Evolutionary conservation across 1,284 basidiomycete species (phyloP), one percentile per base, ranked within the genome.

Genomic region (Microbotryum scabiosae): DNA sequence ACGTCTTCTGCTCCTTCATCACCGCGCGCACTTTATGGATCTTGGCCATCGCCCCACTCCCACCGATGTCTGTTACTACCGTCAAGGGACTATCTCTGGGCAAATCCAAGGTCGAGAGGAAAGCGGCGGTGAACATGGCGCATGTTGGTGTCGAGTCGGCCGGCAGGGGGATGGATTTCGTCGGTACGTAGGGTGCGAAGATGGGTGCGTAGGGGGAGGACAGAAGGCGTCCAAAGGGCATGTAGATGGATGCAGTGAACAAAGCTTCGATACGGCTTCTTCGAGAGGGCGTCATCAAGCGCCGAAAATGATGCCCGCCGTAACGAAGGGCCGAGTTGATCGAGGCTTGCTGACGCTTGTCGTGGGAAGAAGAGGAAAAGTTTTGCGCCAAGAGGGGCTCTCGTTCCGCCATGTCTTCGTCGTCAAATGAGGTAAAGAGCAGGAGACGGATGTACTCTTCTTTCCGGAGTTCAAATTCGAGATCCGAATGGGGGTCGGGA

Each of bases 161-260:
- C 16, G 16, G 16, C 36, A 18, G 16, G 2, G 16, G 16, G 36
- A 12, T 41, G 16, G 36, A 41, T 41, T 1, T 18, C 14, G 36
- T 41, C 36, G 36, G 16, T 41, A 20, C 51, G 54, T 63, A 65
- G 20, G 61, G 48, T 3, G 32, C 25, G 58, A 64, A 69, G 20
- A 91, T 78, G 65, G 89, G 84, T 21, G 82, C 80, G 69, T 92
- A 92, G 0, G 86, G 85, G 1, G 87, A 89, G 9, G 70, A 75
- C 61, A 84, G 79, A 32, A 88, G 77, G 54, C 79, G 82, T 2
- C 80, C 74, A 36, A 82, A 72, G 4, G 88, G 87, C 28, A 89
- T 78, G 74, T 84, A 94, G 12, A 83, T 77, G 21, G 88, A 76
- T 62, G 87, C 85, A 23, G 85, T 80, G 75, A 90, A 81, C n/a